These are phyloP conservation scores for Zymoseptoria pseudotritici DNA, from an alignment of 2,329 filamentous ascomycete species.

Conservation along the genomic window DNA sequence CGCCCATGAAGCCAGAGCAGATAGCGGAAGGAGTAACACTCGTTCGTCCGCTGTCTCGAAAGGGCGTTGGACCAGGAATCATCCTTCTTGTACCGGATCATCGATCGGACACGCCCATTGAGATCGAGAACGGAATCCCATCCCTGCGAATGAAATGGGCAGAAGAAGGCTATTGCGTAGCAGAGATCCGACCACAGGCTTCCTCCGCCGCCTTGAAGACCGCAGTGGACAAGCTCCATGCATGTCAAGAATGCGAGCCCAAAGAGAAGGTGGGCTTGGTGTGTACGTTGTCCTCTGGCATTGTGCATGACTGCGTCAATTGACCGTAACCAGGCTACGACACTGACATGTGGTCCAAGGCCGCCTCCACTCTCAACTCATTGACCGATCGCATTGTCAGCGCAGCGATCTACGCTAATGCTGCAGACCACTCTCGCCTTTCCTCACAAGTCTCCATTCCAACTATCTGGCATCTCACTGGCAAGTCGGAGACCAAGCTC, in stretches of 20 bases:
- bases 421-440: constrained; percentile 11
- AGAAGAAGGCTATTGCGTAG: constrained; percentile 61
- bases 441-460: constrained; percentile 15
- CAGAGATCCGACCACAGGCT: constrained; percentile 40
- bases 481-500: constrained; percentile 15
- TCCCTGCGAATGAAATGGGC: constrained; percentile 52
- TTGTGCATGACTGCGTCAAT: background rate
- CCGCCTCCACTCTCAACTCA: constrained; percentile 22
- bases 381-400: constrained; percentile 23
- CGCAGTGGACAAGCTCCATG: constrained; percentile 20
- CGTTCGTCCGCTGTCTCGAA: constrained; percentile 14
- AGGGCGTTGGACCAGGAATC: constrained; percentile 17
- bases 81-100: constrained; percentile 15
- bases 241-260: constrained; percentile 28
- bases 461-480: constrained; percentile 21
- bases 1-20: constrained; percentile 13
- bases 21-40: constrained; percentile 15
- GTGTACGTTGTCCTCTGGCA: constrained; percentile 16
- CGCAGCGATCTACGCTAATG: constrained; percentile 29
- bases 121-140: constrained; percentile 19
- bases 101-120: constrained; percentile 7
- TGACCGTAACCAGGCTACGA: constrained; percentile 6
- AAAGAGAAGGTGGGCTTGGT: constrained; percentile 35
- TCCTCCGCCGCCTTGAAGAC: constrained; percentile 7
- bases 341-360: constrained; percentile 7